These are phyloP conservation scores for Trichoderma virens DNA, from an alignment of 495 filamentous ascomycete genomes.

Conservation along the genomic window DNA sequence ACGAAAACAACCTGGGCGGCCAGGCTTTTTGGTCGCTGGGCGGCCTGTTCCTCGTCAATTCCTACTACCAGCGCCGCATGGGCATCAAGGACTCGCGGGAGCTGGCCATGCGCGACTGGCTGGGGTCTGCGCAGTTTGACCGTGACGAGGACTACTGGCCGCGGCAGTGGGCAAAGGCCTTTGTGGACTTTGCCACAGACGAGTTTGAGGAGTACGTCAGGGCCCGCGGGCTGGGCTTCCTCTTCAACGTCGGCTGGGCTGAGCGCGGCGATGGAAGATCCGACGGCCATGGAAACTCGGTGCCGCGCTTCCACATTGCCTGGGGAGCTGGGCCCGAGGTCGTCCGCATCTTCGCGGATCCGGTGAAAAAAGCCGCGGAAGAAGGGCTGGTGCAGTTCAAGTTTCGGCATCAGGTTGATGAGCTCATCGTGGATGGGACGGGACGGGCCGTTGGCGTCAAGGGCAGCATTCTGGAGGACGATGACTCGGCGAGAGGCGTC, in stretches of 20 bases:
- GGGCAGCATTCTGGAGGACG: slow-evolving; percentile 37
- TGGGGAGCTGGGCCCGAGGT: slow-evolving; percentile 48
- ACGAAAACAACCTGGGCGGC: slow-evolving; percentile 36
- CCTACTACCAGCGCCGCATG: slow-evolving; percentile 38
- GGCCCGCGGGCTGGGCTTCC: slow-evolving; percentile 34
- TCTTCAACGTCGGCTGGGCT: slow-evolving; percentile 41
- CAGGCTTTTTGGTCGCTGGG: slow-evolving; percentile 51
- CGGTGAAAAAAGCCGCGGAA: slow-evolving; percentile 35
- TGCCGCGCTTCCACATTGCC: slow-evolving; percentile 43
- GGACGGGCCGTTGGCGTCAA: slow-evolving; percentile 39
- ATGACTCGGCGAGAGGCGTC: slow-evolving; percentile 33
- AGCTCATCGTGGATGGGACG: slow-evolving; percentile 36
- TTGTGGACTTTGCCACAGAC: slow-evolving; percentile 43
- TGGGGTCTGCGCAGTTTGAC: slow-evolving; percentile 42
- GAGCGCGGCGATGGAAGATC: slow-evolving; percentile 42
- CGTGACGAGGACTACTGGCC: slow-evolving; percentile 43
- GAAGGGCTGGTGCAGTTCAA: slow-evolving; percentile 41
- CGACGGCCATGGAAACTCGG: slow-evolving; percentile 44
- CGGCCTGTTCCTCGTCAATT: slow-evolving; percentile 44
- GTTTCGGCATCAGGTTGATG: slow-evolving; percentile 41
- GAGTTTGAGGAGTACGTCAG: slow-evolving; percentile 44
- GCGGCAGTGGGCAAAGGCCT: slow-evolving; percentile 44
- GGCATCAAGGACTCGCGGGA: slow-evolving; percentile 42
- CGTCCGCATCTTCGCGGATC: slow-evolving; percentile 41
- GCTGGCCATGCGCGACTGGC: slow-evolving; percentile 44